Conservation (phyloP, 345 rosid genomes). For the Pistacia atlantica region DNA sequence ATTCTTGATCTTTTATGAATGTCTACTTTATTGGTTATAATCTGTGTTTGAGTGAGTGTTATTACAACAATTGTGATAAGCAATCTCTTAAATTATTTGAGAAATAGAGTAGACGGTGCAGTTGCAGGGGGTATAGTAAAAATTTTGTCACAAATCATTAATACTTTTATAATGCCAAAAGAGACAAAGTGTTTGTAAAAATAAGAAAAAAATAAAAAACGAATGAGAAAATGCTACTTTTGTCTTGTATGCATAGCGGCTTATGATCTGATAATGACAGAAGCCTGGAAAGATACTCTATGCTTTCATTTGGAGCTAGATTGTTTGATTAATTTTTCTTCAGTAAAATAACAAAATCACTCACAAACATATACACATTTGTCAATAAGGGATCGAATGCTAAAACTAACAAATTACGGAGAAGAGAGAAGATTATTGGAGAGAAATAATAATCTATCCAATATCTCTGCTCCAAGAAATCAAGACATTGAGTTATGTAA, state of each 20-base stretch:
- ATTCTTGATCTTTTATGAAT: too few relatives aligned
- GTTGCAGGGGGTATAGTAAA: too few relatives aligned
- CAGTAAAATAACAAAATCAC: background rate
- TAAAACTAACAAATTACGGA: too few relatives aligned
- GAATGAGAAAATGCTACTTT: background rate
- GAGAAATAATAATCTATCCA: too few relatives aligned
- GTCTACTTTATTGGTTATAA: too few relatives aligned
- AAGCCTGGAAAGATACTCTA: background rate
- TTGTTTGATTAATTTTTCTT: too few relatives aligned
- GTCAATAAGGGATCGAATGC: background rate
- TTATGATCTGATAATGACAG: background rate
- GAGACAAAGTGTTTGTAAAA: background rate
- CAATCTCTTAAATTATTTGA: too few relatives aligned
- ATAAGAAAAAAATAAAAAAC: background rate
- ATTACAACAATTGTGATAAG: too few relatives aligned
- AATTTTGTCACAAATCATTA: background rate
- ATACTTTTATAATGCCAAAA: background rate
- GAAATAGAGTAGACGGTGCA: too few relatives aligned
- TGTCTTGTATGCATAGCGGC: background rate
- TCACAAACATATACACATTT: background rate
- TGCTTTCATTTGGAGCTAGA: background rate
- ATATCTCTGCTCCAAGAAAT: background rate
- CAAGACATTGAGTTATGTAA: background rate
- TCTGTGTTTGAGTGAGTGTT: too few relatives aligned
- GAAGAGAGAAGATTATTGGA: too few relatives aligned